Base-by-base conservation (phyloP, 768 basidiomycete genomes). In the Strobilomyces dryophilus region DNA sequence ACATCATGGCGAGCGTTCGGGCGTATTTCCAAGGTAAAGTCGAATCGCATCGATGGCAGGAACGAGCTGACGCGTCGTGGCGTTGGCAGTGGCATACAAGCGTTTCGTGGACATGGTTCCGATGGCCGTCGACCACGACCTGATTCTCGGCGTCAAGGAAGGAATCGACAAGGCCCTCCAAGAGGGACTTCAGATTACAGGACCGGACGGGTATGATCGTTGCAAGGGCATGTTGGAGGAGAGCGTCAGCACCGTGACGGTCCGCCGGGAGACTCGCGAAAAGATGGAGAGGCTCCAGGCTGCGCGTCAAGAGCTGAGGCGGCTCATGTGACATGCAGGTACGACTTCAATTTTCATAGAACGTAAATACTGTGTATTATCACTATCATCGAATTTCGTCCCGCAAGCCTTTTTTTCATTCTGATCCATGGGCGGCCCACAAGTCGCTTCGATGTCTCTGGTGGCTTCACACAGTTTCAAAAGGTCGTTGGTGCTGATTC, bases 1-100 rank as follows among this genome's bases (percentile, higher is more conserved):
- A 76, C 4, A 85, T 89, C 59, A 88, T 89, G 85, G 84, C 84
- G 0, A 78, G 82, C 51, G 84, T 87, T 2, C 74, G 84, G 6
- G 86, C 83, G 0, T 88, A 89, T 57, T 89, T 88, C 65, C 84
- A 88, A 75, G 87, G 88, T 85, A 59, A n/a, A 26, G 41, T 35
- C 5, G 26, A 15, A 1, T 4, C 17, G 4, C 0, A n/a, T n/a
- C 15, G 9, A 8, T 9, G 7, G 14, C 34, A 26, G 45, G 43
- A 15, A 47, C 43, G 5, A 18, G 24, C 21, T 44, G 34, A 53
- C 42, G 31, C 31, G 27, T 8, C 20, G 35, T n/a, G 24, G 15
- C 18, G 24, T 26, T 37, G 54, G 8, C 51, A 86, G 78, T 79
- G 7, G 67, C 76, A 0, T 76, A 76, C 57, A 77, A 75, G 54